These are phyloP conservation scores for Ampelomyces quisqualis DNA, from an alignment of 2,329 filamentous ascomycete species.

Conservation along the genomic window DNA sequence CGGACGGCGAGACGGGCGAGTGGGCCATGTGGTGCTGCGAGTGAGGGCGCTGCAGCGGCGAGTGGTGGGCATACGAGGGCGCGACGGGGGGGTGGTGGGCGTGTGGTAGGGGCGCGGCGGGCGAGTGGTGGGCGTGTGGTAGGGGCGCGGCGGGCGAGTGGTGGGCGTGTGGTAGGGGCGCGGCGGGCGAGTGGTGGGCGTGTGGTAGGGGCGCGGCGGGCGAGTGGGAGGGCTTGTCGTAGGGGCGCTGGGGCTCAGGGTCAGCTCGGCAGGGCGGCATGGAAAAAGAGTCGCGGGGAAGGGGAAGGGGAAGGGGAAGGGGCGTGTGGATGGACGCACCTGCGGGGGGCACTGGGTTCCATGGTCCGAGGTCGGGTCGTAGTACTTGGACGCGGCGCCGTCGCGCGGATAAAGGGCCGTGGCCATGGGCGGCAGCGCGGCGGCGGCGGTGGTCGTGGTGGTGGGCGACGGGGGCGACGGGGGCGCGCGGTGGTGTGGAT, in stretches of 20 bases:
- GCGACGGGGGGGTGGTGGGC: slow-evolving; percentile 42
- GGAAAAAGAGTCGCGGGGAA: slow-evolving; percentile 8
- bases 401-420: slow-evolving; percentile 45
- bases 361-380: slow-evolving; percentile 53
- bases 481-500: slow-evolving; percentile 21
- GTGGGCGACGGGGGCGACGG: too few species aligned
- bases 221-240: slow-evolving; percentile 38
- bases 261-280: slow-evolving; percentile 26
- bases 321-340: slow-evolving; percentile 23
- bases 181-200: slow-evolving; percentile 42
- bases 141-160: too few species aligned
- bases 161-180: slow-evolving; percentile 35
- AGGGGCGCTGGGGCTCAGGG: slow-evolving; percentile 23
- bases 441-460: too few species aligned
- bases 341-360: slow-evolving; percentile 39
- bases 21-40: slow-evolving; percentile 41
- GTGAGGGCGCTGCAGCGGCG: slow-evolving; percentile 42
- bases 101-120: slow-evolving; percentile 40
- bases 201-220: slow-evolving; percentile 41
- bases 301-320: slow-evolving; percentile 3
- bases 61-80: slow-evolving; percentile 37
- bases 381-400: slow-evolving; percentile 49
- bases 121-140: slow-evolving; percentile 39
- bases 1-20: slow-evolving; percentile 42
- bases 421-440: slow-evolving; percentile 45